Evolutionary conservation across 2,329 filamentous ascomycete genomes (phyloP).

Genomic region (Cladosporium sp.): DNA sequence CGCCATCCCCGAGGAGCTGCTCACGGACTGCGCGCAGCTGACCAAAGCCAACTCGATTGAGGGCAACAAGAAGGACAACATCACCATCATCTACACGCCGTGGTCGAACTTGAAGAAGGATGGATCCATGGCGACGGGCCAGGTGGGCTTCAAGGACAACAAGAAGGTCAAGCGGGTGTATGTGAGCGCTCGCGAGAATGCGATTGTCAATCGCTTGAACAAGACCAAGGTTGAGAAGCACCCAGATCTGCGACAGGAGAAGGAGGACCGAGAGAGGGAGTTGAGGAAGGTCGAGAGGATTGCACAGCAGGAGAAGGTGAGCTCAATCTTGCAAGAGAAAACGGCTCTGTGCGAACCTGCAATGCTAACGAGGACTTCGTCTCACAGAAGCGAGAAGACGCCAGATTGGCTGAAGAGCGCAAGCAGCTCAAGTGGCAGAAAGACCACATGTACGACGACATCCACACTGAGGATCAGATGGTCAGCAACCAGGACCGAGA

Average conservation of each 20-base stretch:
- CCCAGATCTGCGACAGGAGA: constrained; percentile 80
- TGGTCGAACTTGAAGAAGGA: constrained; percentile 97
- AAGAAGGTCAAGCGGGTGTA: constrained; percentile 83
- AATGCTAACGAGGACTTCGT: constrained; percentile 1
- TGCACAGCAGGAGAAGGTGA: constrained; percentile 62
- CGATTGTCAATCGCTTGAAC: constrained; percentile 94
- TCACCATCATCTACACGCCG: constrained; percentile 95
- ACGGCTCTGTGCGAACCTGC: background rate
- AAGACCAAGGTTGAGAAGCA: constrained; percentile 91
- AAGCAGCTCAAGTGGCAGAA: constrained; percentile 91
- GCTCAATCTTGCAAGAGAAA: constrained; percentile 21
- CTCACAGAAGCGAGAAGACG: constrained; percentile 71
- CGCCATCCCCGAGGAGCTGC: constrained; percentile 68
- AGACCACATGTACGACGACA: constrained; percentile 95
- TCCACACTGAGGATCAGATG: constrained; percentile 78
- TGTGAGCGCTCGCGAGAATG: constrained; percentile 78
- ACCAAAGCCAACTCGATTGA: constrained; percentile 99
- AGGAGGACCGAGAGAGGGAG: constrained; percentile 72
- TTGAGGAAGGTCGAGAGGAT: constrained; percentile 72
- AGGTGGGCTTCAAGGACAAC: constrained; percentile 90
- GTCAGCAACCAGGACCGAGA: constrained; percentile 84
- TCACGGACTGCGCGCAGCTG: constrained; percentile 90
- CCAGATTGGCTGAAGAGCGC: constrained; percentile 71
- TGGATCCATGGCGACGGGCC: constrained; percentile 90
- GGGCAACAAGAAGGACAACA: constrained; percentile 98